These are phyloP conservation scores for Aspergillus intermedius DNA, from an alignment of 2,329 filamentous ascomycete species.

Conservation along the genomic window DNA sequence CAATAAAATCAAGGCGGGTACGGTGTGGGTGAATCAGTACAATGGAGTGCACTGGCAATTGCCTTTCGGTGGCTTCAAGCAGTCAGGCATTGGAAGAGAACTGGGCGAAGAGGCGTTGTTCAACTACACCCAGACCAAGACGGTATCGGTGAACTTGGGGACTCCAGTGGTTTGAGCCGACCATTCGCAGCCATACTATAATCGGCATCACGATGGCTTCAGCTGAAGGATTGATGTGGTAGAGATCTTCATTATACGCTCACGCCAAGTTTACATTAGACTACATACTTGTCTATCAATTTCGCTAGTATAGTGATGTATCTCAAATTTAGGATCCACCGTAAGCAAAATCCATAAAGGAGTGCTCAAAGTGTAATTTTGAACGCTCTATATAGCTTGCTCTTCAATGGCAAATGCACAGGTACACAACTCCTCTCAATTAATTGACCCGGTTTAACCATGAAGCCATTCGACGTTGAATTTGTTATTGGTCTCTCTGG, in stretches of 20 bases:
- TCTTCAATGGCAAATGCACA: neutral
- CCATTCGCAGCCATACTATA: too few relatives aligned
- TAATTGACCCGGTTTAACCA: neutral
- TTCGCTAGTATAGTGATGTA: neutral
- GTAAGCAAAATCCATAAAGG: neutral
- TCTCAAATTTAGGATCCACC: neutral
- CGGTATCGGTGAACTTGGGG: constrained; percentile 16
- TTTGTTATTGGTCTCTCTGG: constrained; percentile 12
- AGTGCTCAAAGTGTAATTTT: neutral
- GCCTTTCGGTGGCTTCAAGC: constrained; percentile 43
- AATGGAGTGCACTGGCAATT: constrained; percentile 23
- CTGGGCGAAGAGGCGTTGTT: constrained; percentile 47
- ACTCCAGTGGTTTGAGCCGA: neutral
- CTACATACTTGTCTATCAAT: too few relatives aligned
- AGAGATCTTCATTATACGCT: too few relatives aligned
- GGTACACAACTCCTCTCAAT: neutral
- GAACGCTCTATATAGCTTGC: neutral
- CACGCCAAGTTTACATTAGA: too few relatives aligned
- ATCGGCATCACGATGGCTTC: too few relatives aligned
- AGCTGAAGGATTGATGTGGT: too few relatives aligned
- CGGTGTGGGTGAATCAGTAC: constrained; percentile 30
- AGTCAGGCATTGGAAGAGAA: constrained; percentile 48
- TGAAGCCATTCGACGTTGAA: constrained; percentile 6
- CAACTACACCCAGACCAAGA: constrained; percentile 33
- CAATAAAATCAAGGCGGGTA: constrained; percentile 27